These are phyloP conservation scores for Magnolia sinica DNA, from an alignment of 164 flowering plant genomes.

Conservation along the genomic window DNA sequence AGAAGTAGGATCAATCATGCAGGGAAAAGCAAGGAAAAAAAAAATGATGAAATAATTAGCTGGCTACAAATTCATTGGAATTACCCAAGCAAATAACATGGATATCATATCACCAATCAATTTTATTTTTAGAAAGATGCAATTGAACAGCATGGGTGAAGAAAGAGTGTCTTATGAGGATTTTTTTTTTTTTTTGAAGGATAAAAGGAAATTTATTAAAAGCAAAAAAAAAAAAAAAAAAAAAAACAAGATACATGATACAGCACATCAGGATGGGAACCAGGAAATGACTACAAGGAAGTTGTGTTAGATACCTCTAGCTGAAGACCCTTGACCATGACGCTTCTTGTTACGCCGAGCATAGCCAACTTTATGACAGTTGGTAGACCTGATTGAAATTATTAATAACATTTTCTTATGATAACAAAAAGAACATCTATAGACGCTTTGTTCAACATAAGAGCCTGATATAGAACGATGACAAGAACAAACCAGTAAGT, in stretches of 20 bases:
- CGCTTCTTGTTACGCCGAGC: slow-evolving; percentile 34
- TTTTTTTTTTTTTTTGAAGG: no score
- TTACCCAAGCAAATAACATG: background rate
- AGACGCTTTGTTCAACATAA: background rate
- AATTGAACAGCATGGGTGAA: no score
- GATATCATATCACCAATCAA: no score
- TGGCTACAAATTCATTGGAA: background rate
- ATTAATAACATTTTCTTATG: background rate
- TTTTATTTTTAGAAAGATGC: no score
- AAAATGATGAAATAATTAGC: background rate
- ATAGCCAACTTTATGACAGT: slow-evolving; percentile 79
- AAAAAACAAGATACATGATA: no score
- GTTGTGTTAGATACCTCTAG: slow-evolving; percentile 25
- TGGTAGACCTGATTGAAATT: slow-evolving; percentile 36
- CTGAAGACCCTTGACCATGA: slow-evolving; percentile 13
- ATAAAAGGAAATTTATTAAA: no score
- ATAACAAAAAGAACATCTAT: background rate
- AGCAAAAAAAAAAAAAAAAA: no score
- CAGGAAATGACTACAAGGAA: background rate
- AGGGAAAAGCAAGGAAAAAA: background rate
- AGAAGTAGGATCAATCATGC: background rate
- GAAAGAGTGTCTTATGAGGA: no score
- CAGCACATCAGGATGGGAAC: no score
- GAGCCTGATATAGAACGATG: background rate
- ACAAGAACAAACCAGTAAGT: slow-evolving; percentile 61